These are phyloP conservation scores for Diplodia mutila DNA, from an alignment of 2,329 filamentous ascomycete genomes.

Conservation along the genomic window DNA sequence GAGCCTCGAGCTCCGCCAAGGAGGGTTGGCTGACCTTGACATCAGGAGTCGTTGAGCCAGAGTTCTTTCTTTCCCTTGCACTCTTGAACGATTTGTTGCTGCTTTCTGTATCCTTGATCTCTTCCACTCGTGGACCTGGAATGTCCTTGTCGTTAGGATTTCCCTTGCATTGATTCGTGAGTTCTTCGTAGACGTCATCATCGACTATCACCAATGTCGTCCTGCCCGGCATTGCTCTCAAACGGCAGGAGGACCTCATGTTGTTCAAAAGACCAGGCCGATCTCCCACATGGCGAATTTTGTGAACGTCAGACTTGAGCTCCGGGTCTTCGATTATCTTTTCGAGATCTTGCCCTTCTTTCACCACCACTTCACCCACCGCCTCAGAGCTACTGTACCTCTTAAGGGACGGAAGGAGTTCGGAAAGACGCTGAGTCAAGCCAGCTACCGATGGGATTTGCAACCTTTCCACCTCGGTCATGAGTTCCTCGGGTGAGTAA, in stretches of 20 bases:
- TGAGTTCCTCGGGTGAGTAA: slow-evolving; percentile 47
- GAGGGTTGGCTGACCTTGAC: slow-evolving; percentile 21
- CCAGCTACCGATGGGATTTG: slow-evolving; percentile 51
- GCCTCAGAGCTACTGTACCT: slow-evolving; percentile 44
- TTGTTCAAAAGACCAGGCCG: slow-evolving; percentile 23
- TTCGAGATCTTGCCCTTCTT: slow-evolving; percentile 33
- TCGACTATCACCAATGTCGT: slow-evolving; percentile 39
- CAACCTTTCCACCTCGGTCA: slow-evolving; percentile 51
- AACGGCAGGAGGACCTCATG: slow-evolving; percentile 41
- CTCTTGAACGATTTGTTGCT: slow-evolving; percentile 24
- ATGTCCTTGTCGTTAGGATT: background rate
- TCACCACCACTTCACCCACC: slow-evolving; percentile 38
- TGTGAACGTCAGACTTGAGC: slow-evolving; percentile 16
- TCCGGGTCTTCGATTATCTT: slow-evolving; percentile 22
- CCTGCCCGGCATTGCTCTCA: slow-evolving; percentile 40
- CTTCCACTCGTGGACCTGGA: background rate
- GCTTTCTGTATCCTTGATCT: slow-evolving; percentile 8
- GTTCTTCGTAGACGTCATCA: slow-evolving; percentile 40
- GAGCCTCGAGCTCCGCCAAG: slow-evolving; percentile 35
- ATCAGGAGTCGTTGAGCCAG: background rate
- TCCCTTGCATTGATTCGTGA: slow-evolving; percentile 29
- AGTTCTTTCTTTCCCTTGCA: slow-evolving; percentile 18
- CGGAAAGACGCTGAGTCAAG: slow-evolving; percentile 51
- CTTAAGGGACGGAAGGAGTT: slow-evolving; percentile 49
- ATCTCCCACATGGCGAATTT: slow-evolving; percentile 20